Evolutionary conservation across 2,329 filamentous ascomycete genomes (phyloP), one percentile per base, ranked within the genome.

Genomic region (Aurifilum marmelostoma): DNA sequence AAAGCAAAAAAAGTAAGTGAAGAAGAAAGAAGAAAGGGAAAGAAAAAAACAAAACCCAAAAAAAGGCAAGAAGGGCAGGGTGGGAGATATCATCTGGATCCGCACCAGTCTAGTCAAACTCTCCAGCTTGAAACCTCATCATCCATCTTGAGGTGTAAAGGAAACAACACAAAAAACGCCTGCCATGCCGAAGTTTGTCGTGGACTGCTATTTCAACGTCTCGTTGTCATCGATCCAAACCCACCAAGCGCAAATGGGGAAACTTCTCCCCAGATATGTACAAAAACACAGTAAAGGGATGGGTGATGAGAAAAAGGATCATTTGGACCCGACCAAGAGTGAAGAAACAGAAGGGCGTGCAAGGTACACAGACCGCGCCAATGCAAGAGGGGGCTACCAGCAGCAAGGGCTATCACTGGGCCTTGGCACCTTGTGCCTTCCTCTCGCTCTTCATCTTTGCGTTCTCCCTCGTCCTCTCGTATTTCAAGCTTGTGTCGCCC

Each of bases 401-500:
- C 32, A 65, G n/a, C 50, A 65, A 16, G 29, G 18, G 16, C 63
- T 65, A 65, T 50, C 12, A 58, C 63, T 65, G 63, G 21, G 54
- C 54, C 64, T 66, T 66, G 32, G n/a, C 54, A 6, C 7, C 21
- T n/a, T 37, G 52, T 34, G 72, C 72, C 74, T 80, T 77, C 72
- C 80, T 82, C 59, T 79, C 79, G 12, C 80, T 80, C 43, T 81
- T 82, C 63, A 79, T 74, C 70, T 79, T 76, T 56, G 75, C 74
- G 21, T 68, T 71, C 60, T 67, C 65, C 68, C 79, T 79, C 54
- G 81, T 79, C 66, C 80, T 78, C 67, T 79, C 79, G 72, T 84
- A 84, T 74, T 80, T 81, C 27, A 79, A 67, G 47, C 74, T 73
- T 21, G 83, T 83, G 69, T 84, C 89, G 63, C 92, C 93, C 70